Evolutionary conservation across 2,329 filamentous ascomycete genomes (phyloP), one percentile per base, ranked within the genome.

Genomic region (Coniosporium tulheliwenetii): DNA sequence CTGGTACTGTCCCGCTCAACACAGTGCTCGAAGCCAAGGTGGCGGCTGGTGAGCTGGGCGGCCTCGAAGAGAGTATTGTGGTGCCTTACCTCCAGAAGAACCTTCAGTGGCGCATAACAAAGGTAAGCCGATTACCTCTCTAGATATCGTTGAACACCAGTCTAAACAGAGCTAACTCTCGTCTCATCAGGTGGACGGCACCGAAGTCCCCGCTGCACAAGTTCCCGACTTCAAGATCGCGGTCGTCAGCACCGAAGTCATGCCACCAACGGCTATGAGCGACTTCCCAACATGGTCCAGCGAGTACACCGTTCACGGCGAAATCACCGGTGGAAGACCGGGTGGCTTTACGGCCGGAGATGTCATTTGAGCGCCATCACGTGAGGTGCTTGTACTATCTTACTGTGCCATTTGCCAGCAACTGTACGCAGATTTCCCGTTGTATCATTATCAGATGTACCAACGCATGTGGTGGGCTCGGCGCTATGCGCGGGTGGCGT

Each of bases 1-100:
- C 62, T 4, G 66, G 62, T 2, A 57, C 61, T 0, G 56, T 72
- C 7, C 65, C 66, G 2, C 43, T 72, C 19, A 71, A 64, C 1
- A 55, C 54, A 8, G 55, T 55, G 5, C 48, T 72, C 10, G 49
- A 63, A 8, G 52, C 54, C 1, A 56, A 58, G 15, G 47, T 57
- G 5, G 40, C 50, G 26, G 42, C 38, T 8, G 58, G 56, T 2
- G 49, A 60, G n/a, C 42, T 71, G 38, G 36, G 41, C 10, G 58
- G 45, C 19, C 50, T 59, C 46, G 43, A 50, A 8, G 39, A 47
- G 8, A 42, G 29, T 0, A 43, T 44, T 8, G 57, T 60, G 8
- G 47, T 51, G 39, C 37, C 41, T 3, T 61, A 58, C 40, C 44
- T 61, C 36, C 37, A 37, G 15, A 39, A 48, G 14, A 57, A 59